Percentiles rank a stretch among this genome's conserved stretches.
Conservation (phyloP, 2,329 filamentous ascomycete genomes). For the Pochonia chlamydosporia region DNA sequence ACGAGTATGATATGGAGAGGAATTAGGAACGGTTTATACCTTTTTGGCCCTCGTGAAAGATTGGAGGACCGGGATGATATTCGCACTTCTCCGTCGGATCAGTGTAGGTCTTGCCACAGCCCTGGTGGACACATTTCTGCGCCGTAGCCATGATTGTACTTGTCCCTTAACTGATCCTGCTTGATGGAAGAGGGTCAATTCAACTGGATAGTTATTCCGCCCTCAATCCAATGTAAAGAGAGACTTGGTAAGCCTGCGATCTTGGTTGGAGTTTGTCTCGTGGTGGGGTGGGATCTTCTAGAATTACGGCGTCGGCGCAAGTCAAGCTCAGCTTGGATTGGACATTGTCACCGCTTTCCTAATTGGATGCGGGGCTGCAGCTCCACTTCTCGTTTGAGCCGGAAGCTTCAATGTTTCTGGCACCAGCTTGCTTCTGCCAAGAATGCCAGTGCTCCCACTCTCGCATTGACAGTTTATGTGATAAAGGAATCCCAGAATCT, state of each 20-base stretch:
- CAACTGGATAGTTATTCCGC: neutral
- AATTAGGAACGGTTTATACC: constrained; percentile 45
- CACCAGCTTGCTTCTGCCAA: too few species aligned
- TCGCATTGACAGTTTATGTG: too few species aligned
- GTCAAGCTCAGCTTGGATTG: constrained; percentile 10
- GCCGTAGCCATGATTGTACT: constrained; percentile 43
- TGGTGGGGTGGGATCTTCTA: constrained; percentile 36
- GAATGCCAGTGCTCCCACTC: too few species aligned
- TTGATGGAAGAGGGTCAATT: neutral
- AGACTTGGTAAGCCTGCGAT: neutral
- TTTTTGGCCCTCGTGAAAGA: constrained; percentile 98
- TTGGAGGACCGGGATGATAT: constrained; percentile 89
- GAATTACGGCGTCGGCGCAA: constrained; percentile 18
- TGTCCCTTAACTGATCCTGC: neutral
- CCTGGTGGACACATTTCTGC: constrained; percentile 92
- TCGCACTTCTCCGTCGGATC: constrained; percentile 77
- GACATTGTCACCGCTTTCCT: constrained; percentile 28
- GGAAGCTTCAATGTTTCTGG: too few species aligned
- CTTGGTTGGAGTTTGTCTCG: neutral
- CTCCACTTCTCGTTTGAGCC: too few species aligned
- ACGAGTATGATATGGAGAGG: neutral
- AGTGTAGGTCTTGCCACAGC: constrained; percentile 83
- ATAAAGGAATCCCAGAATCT: too few species aligned
- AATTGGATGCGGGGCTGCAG: constrained; percentile 22
- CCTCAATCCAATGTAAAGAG: neutral